These are phyloP conservation scores for Colletotrichum melonis DNA, from an alignment of 2,329 filamentous ascomycete genomes.

Conservation along the genomic window DNA sequence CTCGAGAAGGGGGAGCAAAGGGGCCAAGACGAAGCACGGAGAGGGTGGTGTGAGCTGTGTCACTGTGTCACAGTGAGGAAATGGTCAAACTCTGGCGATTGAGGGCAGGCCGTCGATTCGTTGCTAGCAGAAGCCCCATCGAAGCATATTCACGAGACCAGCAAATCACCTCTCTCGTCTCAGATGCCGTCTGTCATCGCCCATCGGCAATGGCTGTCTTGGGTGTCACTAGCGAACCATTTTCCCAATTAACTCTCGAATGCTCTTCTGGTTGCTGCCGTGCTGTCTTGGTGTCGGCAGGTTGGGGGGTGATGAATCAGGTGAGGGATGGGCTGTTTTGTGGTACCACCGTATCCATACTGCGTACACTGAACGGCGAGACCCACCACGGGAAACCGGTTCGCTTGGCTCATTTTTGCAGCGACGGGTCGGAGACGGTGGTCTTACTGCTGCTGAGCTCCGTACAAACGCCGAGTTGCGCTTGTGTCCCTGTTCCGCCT, in stretches of 20 bases:
- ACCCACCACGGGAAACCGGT: conserved; percentile 16
- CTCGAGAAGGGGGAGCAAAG: not conserved
- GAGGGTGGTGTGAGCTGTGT: conserved; percentile 14
- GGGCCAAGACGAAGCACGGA: no score
- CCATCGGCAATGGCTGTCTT: not conserved
- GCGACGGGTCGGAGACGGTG: not conserved
- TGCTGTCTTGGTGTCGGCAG: conserved; percentile 11
- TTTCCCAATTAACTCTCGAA: not conserved
- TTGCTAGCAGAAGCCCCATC: not conserved
- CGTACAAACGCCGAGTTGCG: not conserved
- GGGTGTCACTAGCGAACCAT: not conserved
- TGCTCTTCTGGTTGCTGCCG: not conserved
- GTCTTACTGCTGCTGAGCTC: not conserved
- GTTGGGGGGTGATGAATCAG: conserved; percentile 14
- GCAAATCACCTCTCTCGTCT: conserved; percentile 12
- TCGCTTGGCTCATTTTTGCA: not conserved
- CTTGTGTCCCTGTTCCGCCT: not conserved
- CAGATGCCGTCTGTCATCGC: not conserved
- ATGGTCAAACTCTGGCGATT: not conserved
- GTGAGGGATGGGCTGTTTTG: conserved; percentile 32
- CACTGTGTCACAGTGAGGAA: not conserved
- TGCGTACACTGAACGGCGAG: not conserved
- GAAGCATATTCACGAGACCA: conserved; percentile 8
- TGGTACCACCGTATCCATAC: conserved; percentile 17
- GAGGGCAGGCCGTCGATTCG: not conserved